phyloP scores from a whole-genome alignment of 2,329 filamentous ascomycete species.

The Trichophyton verrucosum region DNA sequence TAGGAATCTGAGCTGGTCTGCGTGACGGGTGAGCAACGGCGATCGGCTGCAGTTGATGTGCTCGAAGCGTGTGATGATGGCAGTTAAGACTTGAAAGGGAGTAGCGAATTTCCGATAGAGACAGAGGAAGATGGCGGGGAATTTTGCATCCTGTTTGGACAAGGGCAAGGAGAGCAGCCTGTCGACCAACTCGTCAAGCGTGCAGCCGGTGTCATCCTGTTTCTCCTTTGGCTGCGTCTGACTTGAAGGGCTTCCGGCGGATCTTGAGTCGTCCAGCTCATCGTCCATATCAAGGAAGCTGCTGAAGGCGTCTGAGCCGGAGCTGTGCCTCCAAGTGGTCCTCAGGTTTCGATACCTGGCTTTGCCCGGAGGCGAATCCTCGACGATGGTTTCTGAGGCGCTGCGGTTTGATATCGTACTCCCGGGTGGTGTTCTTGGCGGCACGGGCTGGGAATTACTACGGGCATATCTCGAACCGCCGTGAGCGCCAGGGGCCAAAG shows the following conservation, averaged over 20 bases:
- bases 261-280: slow-evolving; percentile 24
- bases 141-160: slow-evolving; percentile 80
- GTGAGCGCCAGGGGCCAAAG: slow-evolving; percentile 23
- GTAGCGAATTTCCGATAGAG: slow-evolving; percentile 88
- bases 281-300: slow-evolving; percentile 34
- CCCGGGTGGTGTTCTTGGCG: slow-evolving; percentile 35
- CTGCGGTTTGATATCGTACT: slow-evolving; percentile 21
- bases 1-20: slow-evolving; percentile 70
- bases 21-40: slow-evolving; percentile 62
- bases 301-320: slow-evolving; percentile 31
- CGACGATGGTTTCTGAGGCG: slow-evolving; percentile 19
- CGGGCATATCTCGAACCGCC: slow-evolving; percentile 39
- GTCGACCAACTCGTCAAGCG: slow-evolving; percentile 63
- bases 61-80: slow-evolving; percentile 51
- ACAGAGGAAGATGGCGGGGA: slow-evolving; percentile 76
- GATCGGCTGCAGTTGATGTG: slow-evolving; percentile 63
- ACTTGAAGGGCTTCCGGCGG: slow-evolving; percentile 17
- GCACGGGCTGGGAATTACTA: slow-evolving; percentile 37
- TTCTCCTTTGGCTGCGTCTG: slow-evolving; percentile 23
- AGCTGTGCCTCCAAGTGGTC: slow-evolving; percentile 29
- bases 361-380: slow-evolving; percentile 21
- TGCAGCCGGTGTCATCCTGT: slow-evolving; percentile 26
- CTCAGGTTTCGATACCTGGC: slow-evolving; percentile 23
- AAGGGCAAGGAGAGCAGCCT: slow-evolving; percentile 71
- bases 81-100: slow-evolving; percentile 62